Base-by-base conservation (phyloP, 108 stramenopile species). In the Skeletonema potamos region DNA sequence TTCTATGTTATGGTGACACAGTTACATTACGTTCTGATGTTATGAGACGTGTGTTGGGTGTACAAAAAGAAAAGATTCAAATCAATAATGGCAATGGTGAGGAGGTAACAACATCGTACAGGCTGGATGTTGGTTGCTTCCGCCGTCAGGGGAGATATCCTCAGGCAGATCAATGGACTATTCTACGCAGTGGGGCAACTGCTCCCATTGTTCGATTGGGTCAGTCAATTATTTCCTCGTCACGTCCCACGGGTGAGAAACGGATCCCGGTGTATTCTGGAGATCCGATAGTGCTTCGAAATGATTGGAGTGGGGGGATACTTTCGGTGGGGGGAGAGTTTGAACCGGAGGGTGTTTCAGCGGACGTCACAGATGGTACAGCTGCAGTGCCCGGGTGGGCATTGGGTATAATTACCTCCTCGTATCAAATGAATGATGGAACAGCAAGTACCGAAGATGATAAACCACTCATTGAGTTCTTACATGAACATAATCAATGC, bases 301-400 rank as follows among this genome's bases (percentile, higher is more conserved):
- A 89, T 77, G 72, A 71, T 41, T 75, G 76, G 41, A 87, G 77
- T 26, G 90, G 90, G 3, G 90, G 90, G 22, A 39, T 92, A 27
- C 69, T 92, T 15, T 89, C 88, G 7, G 56, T 92, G 17, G 66
- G 76, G 32, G 54, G 54, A 33, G 41, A 22, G 27, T 70, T 66
- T 66, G 75, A 33, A 34, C 54, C 12, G 66, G 67, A 18, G 82
- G 82, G 66, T 74, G 73, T n/a, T n/a, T n/a, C 29, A 79, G 67
- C 17, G 48, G 71, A 59, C 34, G 54, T 22, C 20, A 57, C 44
- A 43, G 72, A 62, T 26, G n/a, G 26, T 24, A 34, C 37, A 12
- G 30, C 61, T 29, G 13, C 54, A n/a, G n/a, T n/a, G n/a, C n/a
- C n/a, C 0, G 78, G 78, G 5, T 79, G 78, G 79, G 51, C 56